A percentile compares a stretch with the other conserved stretches of the same genome.
Evolutionary conservation across 345 rosid genomes (phyloP).

Genomic region (Boechera stricta): DNA sequence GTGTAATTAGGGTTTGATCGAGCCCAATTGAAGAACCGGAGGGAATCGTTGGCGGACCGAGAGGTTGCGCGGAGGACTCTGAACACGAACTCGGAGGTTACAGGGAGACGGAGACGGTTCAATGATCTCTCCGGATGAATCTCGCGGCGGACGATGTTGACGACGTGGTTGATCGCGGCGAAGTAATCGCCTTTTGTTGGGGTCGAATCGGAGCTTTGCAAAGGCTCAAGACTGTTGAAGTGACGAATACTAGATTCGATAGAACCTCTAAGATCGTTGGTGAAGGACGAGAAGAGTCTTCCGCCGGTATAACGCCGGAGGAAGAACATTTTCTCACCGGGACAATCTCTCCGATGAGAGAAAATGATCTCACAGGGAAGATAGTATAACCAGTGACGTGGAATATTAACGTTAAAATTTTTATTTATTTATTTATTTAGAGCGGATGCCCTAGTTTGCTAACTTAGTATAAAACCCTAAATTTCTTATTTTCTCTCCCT

Average conservation of each 20-base stretch:
- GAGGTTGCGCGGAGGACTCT: constrained; percentile 86
- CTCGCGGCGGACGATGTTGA: constrained; percentile 80
- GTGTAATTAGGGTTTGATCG: constrained; percentile 56
- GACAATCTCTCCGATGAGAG: background rate
- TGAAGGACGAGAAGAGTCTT: constrained; percentile 3
- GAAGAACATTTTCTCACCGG: constrained; percentile 38
- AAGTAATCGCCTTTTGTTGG: constrained; percentile 73
- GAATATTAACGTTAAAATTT: background rate
- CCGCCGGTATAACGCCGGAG: constrained; percentile 33
- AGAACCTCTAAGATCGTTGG: background rate
- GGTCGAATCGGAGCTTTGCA: constrained; percentile 33
- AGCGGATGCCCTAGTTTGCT: constrained; percentile 40
- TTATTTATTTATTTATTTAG: background rate
- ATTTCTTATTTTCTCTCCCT: background rate
- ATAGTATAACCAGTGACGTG: constrained; percentile 26
- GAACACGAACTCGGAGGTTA: constrained; percentile 76
- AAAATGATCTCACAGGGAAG: background rate
- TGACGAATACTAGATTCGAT: background rate
- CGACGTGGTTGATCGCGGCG: constrained; percentile 76
- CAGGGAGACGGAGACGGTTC: constrained; percentile 56
- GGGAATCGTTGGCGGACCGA: constrained; percentile 64
- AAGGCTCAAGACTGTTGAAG: constrained; percentile 28
- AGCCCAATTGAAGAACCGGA: constrained; percentile 93
- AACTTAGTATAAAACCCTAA: background rate
- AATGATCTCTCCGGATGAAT: constrained; percentile 82